Conservation (phyloP, 306 rosid species). For the Cyamopsis tetragonoloba region DNA sequence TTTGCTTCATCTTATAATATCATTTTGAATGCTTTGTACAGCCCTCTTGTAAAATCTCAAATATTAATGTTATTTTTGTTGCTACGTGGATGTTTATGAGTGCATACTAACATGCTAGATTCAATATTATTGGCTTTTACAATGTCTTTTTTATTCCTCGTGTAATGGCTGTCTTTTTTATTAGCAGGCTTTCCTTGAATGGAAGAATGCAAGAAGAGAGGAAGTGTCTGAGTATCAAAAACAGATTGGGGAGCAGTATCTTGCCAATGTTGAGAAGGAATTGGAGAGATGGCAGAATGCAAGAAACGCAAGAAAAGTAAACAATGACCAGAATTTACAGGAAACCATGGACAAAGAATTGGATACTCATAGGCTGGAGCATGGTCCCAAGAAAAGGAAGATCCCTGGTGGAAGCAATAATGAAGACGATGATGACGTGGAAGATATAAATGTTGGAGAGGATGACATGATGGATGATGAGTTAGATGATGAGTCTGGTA, state of each 20-base stretch:
- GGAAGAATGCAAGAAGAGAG: slow-evolving; percentile 88
- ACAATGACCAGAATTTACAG: slow-evolving; percentile 71
- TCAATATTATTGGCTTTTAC: not conserved
- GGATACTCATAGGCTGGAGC: slow-evolving; percentile 97
- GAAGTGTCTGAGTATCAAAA: slow-evolving; percentile 81
- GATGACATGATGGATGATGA: slow-evolving; percentile 95
- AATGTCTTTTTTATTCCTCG: not conserved
- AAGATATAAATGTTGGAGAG: slow-evolving; percentile 84
- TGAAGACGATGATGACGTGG: slow-evolving; percentile 88
- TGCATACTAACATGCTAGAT: not conserved
- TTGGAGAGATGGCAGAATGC: slow-evolving; percentile 97
- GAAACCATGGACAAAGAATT: slow-evolving; percentile 99
- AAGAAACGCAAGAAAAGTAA: slow-evolving; percentile 64
- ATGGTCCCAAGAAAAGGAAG: slow-evolving; percentile 93
- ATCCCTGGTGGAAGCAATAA: slow-evolving; percentile 73
- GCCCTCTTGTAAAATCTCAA: not conserved
- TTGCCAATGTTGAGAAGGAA: slow-evolving; percentile 88
- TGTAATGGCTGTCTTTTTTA: not conserved
- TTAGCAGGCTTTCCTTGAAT: slow-evolving; percentile 68
- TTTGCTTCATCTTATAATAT: slow-evolving; percentile 8
- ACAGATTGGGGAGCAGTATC: slow-evolving; percentile 81
- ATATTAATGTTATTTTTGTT: not conserved
- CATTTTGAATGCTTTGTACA: not conserved
- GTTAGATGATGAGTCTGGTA: slow-evolving; percentile 63
- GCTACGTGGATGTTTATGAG: not conserved